Evolutionary conservation across 306 rosid genomes (phyloP).

Genomic region (Albizia julibrissin): DNA sequence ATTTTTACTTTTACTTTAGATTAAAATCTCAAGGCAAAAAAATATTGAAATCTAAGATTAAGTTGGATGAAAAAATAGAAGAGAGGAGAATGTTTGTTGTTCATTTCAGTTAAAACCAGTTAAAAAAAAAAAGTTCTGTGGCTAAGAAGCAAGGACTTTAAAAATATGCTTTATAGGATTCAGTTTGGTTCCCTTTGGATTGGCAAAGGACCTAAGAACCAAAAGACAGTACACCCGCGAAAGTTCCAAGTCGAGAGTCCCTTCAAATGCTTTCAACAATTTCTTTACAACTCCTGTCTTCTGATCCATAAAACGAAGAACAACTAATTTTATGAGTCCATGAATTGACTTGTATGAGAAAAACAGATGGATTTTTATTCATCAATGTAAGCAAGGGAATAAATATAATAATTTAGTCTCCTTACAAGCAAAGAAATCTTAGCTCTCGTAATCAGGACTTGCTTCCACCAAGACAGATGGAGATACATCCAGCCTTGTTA

Average conservation of each 20-base stretch:
- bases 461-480: slow-evolving; percentile 60
- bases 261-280: neutral
- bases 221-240: neutral
- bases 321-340: neutral
- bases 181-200: neutral
- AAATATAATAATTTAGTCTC: slow-evolving; percentile 19
- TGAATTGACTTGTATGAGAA: neutral
- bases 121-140: neutral
- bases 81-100: neutral
- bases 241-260: neutral
- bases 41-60: neutral
- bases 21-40: neutral
- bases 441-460: slow-evolving; percentile 76
- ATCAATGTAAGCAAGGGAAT: slow-evolving; percentile 13
- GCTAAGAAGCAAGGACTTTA: neutral
- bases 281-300: neutral
- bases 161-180: neutral
- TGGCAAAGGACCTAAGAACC: neutral
- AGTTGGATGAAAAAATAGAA: neutral
- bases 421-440: slow-evolving; percentile 33
- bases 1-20: neutral
- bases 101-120: neutral
- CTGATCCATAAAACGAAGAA: slow-evolving; percentile 18
- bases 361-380: slow-evolving; percentile 20
- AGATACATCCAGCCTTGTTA: slow-evolving; percentile 71